Evolutionary conservation across 805 yeast species (phyloP).

Genomic region (Aciculoconidium aculeatum): DNA sequence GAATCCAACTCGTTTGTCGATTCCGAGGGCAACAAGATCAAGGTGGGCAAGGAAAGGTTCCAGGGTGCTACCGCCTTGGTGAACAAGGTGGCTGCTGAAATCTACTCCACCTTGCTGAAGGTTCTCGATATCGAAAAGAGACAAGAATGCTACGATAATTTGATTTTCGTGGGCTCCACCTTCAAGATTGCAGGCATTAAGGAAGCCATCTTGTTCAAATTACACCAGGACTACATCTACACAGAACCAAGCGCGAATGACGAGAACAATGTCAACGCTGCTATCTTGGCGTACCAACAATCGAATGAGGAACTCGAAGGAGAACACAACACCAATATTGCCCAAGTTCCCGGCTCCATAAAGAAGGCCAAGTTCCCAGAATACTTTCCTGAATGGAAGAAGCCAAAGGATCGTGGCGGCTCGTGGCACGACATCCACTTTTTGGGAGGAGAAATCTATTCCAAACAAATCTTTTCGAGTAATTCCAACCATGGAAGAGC

Average conservation of each 20-base stretch:
- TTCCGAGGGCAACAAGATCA: slow-evolving; percentile 47
- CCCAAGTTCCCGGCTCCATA: slow-evolving; percentile 77
- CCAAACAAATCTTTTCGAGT: slow-evolving; percentile 74
- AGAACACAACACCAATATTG: slow-evolving; percentile 19
- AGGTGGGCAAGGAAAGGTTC: slow-evolving; percentile 86
- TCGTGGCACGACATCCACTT: slow-evolving; percentile 70
- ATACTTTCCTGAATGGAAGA: slow-evolving; percentile 92
- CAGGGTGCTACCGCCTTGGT: slow-evolving; percentile 67
- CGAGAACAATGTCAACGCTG: slow-evolving; percentile 29
- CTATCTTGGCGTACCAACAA: slow-evolving; percentile 39
- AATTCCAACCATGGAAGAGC: slow-evolving; percentile 51
- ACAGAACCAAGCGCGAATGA: slow-evolving; percentile 21
- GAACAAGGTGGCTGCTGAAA: slow-evolving; percentile 44
- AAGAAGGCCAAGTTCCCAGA: slow-evolving; percentile 73
- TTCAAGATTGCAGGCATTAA: slow-evolving; percentile 68
- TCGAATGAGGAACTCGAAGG: slow-evolving; percentile 27
- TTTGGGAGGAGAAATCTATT: slow-evolving; percentile 81
- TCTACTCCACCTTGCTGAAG: slow-evolving; percentile 47
- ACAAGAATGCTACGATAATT: slow-evolving; percentile 80
- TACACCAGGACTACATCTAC: slow-evolving; percentile 52
- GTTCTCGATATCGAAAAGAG: slow-evolving; percentile 66
- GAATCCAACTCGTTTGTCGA: slow-evolving; percentile 71
- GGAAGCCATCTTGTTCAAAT: slow-evolving; percentile 56
- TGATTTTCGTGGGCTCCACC: slow-evolving; percentile 77
- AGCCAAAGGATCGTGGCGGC: slow-evolving; percentile 44